phyloP scores from a whole-genome alignment of 2,329 filamentous ascomycete species.

The Trichoderma semiorbis region DNA sequence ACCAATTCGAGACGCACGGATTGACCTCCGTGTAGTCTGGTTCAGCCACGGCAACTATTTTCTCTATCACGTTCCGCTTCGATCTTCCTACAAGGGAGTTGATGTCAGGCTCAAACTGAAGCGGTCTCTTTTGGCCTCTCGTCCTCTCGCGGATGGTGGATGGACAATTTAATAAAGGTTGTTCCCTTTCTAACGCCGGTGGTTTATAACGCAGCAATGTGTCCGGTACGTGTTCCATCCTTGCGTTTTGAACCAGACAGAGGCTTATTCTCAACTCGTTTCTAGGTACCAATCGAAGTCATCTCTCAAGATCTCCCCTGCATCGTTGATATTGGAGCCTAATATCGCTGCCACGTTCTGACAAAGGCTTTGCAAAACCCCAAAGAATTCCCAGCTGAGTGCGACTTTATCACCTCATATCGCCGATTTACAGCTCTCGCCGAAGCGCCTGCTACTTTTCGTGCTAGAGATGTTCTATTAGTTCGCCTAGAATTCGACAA shows the following conservation, averaged over 20 bases:
- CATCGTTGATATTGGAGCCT: neutral
- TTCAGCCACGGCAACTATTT: neutral
- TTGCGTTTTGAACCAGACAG: neutral
- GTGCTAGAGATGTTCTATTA: neutral
- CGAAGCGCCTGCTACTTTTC: neutral
- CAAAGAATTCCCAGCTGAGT: neutral
- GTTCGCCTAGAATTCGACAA: neutral
- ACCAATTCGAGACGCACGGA: neutral
- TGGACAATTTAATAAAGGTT: neutral
- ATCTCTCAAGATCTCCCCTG: neutral
- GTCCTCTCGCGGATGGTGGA: neutral
- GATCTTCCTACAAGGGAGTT: neutral
- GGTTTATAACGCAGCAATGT: neutral
- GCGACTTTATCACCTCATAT: neutral
- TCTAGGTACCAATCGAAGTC: neutral
- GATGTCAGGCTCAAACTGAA: neutral
- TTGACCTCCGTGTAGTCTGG: neutral
- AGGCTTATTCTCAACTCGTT: neutral
- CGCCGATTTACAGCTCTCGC: neutral
- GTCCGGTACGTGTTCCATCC: neutral
- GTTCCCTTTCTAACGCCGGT: neutral
- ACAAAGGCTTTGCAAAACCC: neutral
- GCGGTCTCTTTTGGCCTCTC: neutral
- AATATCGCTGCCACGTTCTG: neutral
- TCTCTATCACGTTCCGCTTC: neutral